Percentiles rank a stretch among this genome's conserved stretches.
Conservation (phyloP, 768 basidiomycete species). For the Rubroboletus satanas region DNA sequence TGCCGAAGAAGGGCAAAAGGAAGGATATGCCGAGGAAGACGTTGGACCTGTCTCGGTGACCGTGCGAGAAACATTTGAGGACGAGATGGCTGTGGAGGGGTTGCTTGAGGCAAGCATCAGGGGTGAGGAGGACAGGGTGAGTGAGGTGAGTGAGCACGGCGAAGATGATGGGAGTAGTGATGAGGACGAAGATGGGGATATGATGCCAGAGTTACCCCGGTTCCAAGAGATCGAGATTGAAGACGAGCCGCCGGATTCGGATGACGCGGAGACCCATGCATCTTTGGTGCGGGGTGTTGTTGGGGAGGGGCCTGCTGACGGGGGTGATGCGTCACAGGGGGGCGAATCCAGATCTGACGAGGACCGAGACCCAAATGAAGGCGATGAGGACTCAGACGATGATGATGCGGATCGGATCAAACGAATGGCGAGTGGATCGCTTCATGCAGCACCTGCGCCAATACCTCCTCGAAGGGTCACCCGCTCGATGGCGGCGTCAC, state of each 20-base stretch:
- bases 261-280: conserved; percentile 28
- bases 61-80: conserved; percentile 11
- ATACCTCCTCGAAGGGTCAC: conserved; percentile 1
- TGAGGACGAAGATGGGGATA: neutral
- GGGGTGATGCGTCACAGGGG: neutral
- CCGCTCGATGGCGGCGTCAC: conserved; percentile 3
- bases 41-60: neutral
- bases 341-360: neutral
- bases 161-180: neutral
- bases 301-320: neutral
- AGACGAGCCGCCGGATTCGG: conserved; percentile 24
- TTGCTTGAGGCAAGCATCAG: conserved; percentile 12
- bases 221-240: conserved; percentile 9
- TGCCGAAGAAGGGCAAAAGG: neutral
- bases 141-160: neutral
- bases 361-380: neutral
- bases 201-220: neutral
- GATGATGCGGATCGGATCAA: conserved; percentile 13
- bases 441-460: neutral
- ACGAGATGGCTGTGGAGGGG: conserved; percentile 23
- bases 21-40: neutral
- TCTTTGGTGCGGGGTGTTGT: conserved; percentile 4
- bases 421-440: conserved; percentile 10
- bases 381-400: neutral
- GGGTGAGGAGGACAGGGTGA: neutral